These are phyloP conservation scores for Eucalyptus dawsonii DNA, from an alignment of 345 rosid species.

Conservation along the genomic window DNA sequence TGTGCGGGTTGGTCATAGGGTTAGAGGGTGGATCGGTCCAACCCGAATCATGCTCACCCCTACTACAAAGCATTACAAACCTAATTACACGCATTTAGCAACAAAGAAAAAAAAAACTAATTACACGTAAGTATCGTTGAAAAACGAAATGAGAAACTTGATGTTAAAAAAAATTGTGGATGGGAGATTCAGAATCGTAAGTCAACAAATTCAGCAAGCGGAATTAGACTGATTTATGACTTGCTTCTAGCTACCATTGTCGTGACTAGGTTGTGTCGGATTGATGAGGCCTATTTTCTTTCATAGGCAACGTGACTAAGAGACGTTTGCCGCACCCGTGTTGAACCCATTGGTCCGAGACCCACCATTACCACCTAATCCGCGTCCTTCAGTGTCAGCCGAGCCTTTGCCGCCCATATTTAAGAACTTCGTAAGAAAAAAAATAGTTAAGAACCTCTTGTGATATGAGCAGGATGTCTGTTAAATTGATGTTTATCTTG, in stretches of 20 bases:
- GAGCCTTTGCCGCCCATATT: not conserved
- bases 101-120: not conserved
- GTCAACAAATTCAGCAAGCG: not conserved
- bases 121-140: not conserved
- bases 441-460: not conserved
- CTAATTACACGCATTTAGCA: not conserved
- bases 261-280: not conserved
- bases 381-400: not conserved
- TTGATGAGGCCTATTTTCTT: not conserved
- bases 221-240: not conserved
- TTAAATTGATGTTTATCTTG: not conserved
- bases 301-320: not conserved
- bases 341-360: not conserved
- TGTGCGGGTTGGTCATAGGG: fast-evolving
- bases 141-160: not conserved
- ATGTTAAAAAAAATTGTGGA: not conserved
- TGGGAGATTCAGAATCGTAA: not conserved
- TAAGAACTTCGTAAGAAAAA: not conserved
- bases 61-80: not conserved
- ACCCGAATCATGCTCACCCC: too few relatives aligned
- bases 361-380: not conserved
- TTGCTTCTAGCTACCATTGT: not conserved
- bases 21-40: too few relatives aligned
- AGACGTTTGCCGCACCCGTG: not conserved
- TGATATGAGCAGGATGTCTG: not conserved